phyloP scores from a whole-genome alignment of 2,329 filamentous ascomycete species.

The Fusarium subglutinans region DNA sequence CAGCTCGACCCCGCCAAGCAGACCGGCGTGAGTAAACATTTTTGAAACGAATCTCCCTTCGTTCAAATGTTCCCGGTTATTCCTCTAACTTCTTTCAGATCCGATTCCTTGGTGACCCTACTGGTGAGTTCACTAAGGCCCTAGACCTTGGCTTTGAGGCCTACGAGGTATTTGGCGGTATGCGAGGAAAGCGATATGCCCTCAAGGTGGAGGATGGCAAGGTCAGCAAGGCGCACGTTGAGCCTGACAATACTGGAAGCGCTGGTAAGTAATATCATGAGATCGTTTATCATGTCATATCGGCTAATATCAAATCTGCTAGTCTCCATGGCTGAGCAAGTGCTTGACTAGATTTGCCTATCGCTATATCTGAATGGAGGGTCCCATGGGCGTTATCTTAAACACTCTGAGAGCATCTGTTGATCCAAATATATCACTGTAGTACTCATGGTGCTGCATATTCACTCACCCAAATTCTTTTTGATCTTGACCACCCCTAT shows the following conservation, averaged over 20 bases:
- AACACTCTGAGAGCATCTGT: background rate
- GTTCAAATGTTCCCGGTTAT: background rate
- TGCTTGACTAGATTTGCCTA: constrained; percentile 21
- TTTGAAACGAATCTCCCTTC: background rate
- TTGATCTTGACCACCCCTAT: background rate
- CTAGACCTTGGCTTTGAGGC: constrained; percentile 83
- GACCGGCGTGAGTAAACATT: constrained; percentile 73
- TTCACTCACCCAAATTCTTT: background rate
- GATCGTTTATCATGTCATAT: background rate
- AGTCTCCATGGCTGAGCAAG: constrained; percentile 41
- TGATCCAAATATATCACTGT: background rate
- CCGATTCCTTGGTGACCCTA: constrained; percentile 87
- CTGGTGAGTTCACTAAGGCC: constrained; percentile 81
- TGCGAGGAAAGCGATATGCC: constrained; percentile 88
- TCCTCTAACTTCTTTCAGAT: constrained; percentile 62
- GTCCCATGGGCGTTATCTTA: background rate
- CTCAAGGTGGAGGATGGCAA: constrained; percentile 85
- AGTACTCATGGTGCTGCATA: background rate
- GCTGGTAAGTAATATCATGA: constrained; percentile 66
- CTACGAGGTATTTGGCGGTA: constrained; percentile 80
- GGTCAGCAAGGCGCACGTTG: constrained; percentile 81
- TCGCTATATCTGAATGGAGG: background rate
- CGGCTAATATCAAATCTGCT: background rate
- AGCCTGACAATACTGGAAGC: constrained; percentile 88
- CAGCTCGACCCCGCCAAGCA: constrained; percentile 77